Base-by-base conservation (phyloP, 208 protist species). In the Lotmaria passim region DNA sequence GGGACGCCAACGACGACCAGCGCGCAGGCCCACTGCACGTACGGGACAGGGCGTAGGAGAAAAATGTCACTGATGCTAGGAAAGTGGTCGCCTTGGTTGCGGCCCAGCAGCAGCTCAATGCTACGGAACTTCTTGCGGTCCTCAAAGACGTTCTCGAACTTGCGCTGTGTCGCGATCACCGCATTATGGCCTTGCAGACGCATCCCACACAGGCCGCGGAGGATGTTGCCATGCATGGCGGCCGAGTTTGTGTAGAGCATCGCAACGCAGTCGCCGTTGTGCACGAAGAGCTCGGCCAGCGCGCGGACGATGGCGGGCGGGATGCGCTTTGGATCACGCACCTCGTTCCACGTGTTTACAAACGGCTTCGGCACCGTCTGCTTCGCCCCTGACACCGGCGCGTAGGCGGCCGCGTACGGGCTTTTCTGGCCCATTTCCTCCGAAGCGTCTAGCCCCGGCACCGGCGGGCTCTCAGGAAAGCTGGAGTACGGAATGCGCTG, bases 191-290 rank as follows among this genome's bases (percentile, higher is more conserved):
- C 69, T 17, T 89, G 79, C 51, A 73, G 36, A 17, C 71, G 75
- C 69, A 93, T 82, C 28, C 89, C 89, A 50, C 82, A 91, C 21
- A 97, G 67, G 26, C 79, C 84, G 24, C 96, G 83, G 39, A 98
- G 86, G 41, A 96, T 82, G 65, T 89, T 90, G 50, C 86, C 86
- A 69, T 98, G 93, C 91, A 98, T 97, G 0, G 96, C 96, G 10
- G 85, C 85, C 11, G 96, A 97, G 63, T 88, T 97, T n/a, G 94
- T 98, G 75, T 97, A 98, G 21, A 98, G 60, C 69, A 83, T 83
- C 3, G 92, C 89, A 30, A 95, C 90, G 47, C 90, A 89, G 74
- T 98, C 96, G 23, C 96, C 96, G 69, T 93, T 95, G 58, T 86
- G 63, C 6, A 97, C 85, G 52, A 89, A 94, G 3, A 96, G 65